Conservation (phyloP, 306 rosid genomes). For the Phaseolus lunatus region DNA sequence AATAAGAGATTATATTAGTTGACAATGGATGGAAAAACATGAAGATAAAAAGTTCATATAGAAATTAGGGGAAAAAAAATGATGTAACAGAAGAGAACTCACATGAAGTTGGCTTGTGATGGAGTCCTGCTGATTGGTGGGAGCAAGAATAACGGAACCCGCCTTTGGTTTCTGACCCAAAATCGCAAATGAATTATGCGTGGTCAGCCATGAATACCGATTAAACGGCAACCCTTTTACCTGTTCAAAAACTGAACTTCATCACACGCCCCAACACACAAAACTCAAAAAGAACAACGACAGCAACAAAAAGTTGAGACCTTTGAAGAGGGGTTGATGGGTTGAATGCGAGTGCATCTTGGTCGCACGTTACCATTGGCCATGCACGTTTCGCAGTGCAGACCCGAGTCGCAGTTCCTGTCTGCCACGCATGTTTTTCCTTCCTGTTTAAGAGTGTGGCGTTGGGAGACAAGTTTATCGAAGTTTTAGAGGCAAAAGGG, state of each 20-base stretch:
- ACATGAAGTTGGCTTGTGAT: slow-evolving; percentile 87
- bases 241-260: slow-evolving; percentile 50
- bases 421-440: slow-evolving; percentile 63
- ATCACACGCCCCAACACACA: not conserved
- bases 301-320: slow-evolving; percentile 32
- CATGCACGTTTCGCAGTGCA: slow-evolving; percentile 89
- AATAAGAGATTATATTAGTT: not conserved
- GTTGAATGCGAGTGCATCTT: slow-evolving; percentile 80
- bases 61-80: not conserved
- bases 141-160: slow-evolving; percentile 66
- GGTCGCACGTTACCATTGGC: slow-evolving; percentile 74
- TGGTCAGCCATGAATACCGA: slow-evolving; percentile 86
- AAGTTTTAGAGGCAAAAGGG: not conserved
- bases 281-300: not conserved
- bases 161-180: slow-evolving; percentile 75
- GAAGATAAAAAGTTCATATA: not conserved
- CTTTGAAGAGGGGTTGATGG: slow-evolving; percentile 70
- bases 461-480: not conserved
- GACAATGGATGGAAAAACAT: not conserved
- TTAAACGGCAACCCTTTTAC: slow-evolving; percentile 80
- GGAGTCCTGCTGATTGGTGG: slow-evolving; percentile 85
- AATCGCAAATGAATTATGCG: slow-evolving; percentile 82
- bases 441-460: slow-evolving; percentile 55
- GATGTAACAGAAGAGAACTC: slow-evolving; percentile 34
- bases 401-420: slow-evolving; percentile 67